A percentile compares a stretch with the other conserved stretches of the same genome.
phyloP scores from a whole-genome alignment of 352 stramenopile species.

The Phytophthora pisi region DNA sequence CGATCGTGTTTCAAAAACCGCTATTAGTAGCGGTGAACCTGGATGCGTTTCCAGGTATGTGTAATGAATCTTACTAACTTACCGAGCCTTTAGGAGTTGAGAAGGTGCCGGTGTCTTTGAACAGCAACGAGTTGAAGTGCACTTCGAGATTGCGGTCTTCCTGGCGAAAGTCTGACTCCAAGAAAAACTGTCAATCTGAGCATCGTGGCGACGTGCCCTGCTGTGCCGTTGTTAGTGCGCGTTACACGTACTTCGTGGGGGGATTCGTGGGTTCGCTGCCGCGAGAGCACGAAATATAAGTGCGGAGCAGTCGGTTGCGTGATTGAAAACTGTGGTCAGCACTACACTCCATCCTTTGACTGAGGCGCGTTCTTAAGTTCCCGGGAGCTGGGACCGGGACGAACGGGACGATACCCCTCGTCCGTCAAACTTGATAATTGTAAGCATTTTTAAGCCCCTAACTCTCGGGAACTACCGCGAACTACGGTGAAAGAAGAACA shows the following conservation, averaged over 20 bases:
- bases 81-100: slow-evolving; percentile 1
- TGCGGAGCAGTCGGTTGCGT: slow-evolving; percentile 24
- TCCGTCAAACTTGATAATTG: no score
- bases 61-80: slow-evolving; percentile 14
- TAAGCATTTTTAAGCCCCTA: no score
- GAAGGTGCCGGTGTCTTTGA: slow-evolving; percentile 1
- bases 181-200: not conserved
- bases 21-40: slow-evolving; percentile 10
- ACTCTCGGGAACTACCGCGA: no score
- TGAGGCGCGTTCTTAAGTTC: not conserved
- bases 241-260: slow-evolving; percentile 3
- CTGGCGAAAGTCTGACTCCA: slow-evolving; percentile 18
- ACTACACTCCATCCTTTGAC: slow-evolving; percentile 9
- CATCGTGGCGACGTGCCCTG: not conserved
- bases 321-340: slow-evolving; percentile 19
- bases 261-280: slow-evolving; percentile 5
- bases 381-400: no score
- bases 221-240: slow-evolving; percentile 16
- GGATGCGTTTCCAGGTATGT: slow-evolving; percentile 5
- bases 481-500: no score
- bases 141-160: not conserved
- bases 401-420: no score
- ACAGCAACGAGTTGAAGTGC: slow-evolving; percentile 19
- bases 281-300: slow-evolving; percentile 30
- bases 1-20: not conserved